These are phyloP conservation scores for Phytophthora nicotianae DNA, from an alignment of 352 stramenopile species.

Conservation along the genomic window DNA sequence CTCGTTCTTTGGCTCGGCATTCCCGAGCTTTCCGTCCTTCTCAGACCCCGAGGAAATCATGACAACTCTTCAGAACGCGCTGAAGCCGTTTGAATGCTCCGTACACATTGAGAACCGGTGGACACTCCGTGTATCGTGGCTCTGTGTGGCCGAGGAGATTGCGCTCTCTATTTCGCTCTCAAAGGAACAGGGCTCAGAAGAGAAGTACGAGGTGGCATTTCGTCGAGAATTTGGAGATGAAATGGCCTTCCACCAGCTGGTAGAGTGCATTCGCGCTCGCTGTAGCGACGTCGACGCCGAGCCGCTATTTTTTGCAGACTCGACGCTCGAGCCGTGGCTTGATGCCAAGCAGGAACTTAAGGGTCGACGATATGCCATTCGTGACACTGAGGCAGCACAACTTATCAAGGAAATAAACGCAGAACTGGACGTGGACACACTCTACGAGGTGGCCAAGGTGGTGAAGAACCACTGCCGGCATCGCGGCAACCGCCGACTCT, in stretches of 20 bases:
- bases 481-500: slow-evolving; percentile 71
- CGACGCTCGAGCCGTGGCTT: slow-evolving; percentile 59
- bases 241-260: slow-evolving; percentile 56
- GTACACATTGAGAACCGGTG: slow-evolving; percentile 43
- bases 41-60: slow-evolving; percentile 54
- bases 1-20: slow-evolving; percentile 53
- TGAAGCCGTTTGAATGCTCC: slow-evolving; percentile 53
- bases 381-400: slow-evolving; percentile 44
- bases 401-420: slow-evolving; percentile 70
- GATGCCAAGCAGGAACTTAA: slow-evolving; percentile 57
- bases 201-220: slow-evolving; percentile 69
- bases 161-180: slow-evolving; percentile 58
- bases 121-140: slow-evolving; percentile 53
- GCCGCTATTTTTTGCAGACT: slow-evolving; percentile 54
- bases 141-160: slow-evolving; percentile 77
- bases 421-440: slow-evolving; percentile 56
- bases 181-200: slow-evolving; percentile 30
- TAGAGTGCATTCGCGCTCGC: slow-evolving; percentile 54
- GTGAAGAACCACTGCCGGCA: slow-evolving; percentile 78
- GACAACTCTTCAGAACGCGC: slow-evolving; percentile 43
- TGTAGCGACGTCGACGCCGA: slow-evolving; percentile 69
- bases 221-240: slow-evolving; percentile 54
- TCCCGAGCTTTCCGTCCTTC: slow-evolving; percentile 58
- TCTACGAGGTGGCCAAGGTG: slow-evolving; percentile 66
- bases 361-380: slow-evolving; percentile 62